These are phyloP conservation scores for Tetracladium setigerum DNA, from an alignment of 495 filamentous ascomycete species.

Conservation along the genomic window DNA sequence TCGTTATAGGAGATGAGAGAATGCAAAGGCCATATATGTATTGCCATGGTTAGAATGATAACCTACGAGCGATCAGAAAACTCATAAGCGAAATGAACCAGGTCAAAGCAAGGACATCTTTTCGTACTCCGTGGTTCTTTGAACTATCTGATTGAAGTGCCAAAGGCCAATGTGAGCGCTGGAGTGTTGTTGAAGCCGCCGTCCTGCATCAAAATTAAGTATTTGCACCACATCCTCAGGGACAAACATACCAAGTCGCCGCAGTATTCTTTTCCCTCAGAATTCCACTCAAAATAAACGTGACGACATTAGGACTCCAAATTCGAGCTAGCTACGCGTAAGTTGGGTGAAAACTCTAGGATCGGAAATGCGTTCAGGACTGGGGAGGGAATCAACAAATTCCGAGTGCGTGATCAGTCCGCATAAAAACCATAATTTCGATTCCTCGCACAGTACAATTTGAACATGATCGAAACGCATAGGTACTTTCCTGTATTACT, in stretches of 20 bases:
- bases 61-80: neutral
- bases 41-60: no score
- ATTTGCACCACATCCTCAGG: neutral
- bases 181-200: neutral
- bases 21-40: neutral
- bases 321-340: neutral
- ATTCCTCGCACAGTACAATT: no score
- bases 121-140: conserved; percentile 2
- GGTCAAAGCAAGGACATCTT: neutral
- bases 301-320: conserved; percentile 4
- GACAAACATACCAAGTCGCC: conserved; percentile 6
- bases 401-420: no score
- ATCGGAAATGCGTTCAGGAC: no score
- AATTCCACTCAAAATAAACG: conserved; percentile 5
- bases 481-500: no score
- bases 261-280: conserved; percentile 9
- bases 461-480: no score
- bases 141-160: conserved; percentile 9
- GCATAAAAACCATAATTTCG: no score
- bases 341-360: no score
- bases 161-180: conserved; percentile 5
- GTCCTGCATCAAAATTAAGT: neutral
- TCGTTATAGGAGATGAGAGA: neutral
- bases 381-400: no score
- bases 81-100: neutral